Conservation (phyloP, 306 rosid genomes). For the Pueraria montana region DNA sequence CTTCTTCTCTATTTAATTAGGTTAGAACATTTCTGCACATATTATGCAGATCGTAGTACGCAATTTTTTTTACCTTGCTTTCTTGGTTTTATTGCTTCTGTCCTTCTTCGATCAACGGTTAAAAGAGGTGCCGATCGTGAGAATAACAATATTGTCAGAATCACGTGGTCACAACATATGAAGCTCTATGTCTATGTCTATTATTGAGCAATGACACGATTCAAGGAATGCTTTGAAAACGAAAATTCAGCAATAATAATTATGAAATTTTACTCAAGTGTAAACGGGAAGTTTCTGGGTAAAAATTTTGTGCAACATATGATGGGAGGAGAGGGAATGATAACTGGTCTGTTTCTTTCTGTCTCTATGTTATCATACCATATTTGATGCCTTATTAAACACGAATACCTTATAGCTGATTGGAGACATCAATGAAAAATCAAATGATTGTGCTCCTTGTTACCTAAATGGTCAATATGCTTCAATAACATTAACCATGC, state of each 20-base stretch:
- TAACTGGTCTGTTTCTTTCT: constrained; percentile 11
- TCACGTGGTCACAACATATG: constrained; percentile 43
- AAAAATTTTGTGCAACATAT: constrained; percentile 16
- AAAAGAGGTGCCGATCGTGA: constrained; percentile 21
- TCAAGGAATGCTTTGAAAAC: constrained; percentile 13
- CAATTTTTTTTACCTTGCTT: not conserved
- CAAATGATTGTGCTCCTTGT: constrained; percentile 39
- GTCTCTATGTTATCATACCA: not conserved
- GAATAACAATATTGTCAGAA: constrained; percentile 42
- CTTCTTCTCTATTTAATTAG: not conserved
- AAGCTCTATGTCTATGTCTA: constrained; percentile 12
- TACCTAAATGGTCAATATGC: constrained; percentile 37
- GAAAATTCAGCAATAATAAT: constrained; percentile 16
- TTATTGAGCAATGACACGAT: constrained; percentile 40
- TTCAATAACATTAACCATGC: constrained; percentile 40
- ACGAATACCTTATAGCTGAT: constrained; percentile 29
- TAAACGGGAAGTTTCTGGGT: constrained; percentile 27
- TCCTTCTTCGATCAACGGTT: not conserved
- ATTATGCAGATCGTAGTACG: not conserved
- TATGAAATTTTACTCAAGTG: constrained; percentile 33
- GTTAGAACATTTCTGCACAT: not conserved
- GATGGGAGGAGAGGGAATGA: not conserved
- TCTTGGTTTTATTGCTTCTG: constrained; percentile 11
- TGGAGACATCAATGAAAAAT: constrained; percentile 39
- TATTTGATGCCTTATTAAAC: constrained; percentile 12